phyloP scores from a whole-genome alignment of 768 basidiomycete species.

The Kwoniella europaea region DNA sequence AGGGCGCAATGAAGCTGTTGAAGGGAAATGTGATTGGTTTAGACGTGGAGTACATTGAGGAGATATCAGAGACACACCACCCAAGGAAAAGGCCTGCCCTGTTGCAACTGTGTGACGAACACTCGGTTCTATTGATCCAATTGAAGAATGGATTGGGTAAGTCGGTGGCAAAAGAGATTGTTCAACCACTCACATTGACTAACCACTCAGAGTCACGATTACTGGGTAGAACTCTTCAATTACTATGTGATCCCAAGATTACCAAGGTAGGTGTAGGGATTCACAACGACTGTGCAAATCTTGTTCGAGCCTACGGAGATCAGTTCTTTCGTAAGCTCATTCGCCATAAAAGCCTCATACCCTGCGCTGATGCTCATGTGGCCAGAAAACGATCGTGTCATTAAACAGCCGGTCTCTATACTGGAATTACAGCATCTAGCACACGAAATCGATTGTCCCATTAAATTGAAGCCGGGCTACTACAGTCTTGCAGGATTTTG shows the following conservation, averaged over 20 bases:
- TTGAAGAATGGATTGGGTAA: constrained; percentile 38
- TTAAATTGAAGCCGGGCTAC: constrained; percentile 14
- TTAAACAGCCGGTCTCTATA: not conserved
- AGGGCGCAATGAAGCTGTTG: too few species aligned
- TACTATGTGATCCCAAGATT: constrained; percentile 30
- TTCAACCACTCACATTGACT: constrained; percentile 14
- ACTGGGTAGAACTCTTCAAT: constrained; percentile 33
- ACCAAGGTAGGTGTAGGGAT: constrained; percentile 47
- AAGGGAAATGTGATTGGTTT: too few species aligned
- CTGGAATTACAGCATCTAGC: constrained; percentile 51
- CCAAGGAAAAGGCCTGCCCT: constrained; percentile 33
- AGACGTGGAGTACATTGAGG: too few species aligned
- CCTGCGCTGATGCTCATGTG: not conserved
- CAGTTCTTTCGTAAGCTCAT: constrained; percentile 14
- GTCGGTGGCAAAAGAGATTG: not conserved
- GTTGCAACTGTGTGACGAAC: constrained; percentile 42
- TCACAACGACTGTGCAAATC: constrained; percentile 47
- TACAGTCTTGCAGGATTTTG: constrained; percentile 48
- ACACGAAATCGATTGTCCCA: constrained; percentile 42
- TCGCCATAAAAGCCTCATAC: not conserved
- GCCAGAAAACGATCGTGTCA: not conserved
- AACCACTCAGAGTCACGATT: too few species aligned
- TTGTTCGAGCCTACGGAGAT: constrained; percentile 46
- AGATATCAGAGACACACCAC: too few species aligned
- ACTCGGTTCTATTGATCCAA: constrained; percentile 44